These are phyloP conservation scores for Pichia sp. DNA, from an alignment of 1,139 yeast species.

Conservation along the genomic window DNA sequence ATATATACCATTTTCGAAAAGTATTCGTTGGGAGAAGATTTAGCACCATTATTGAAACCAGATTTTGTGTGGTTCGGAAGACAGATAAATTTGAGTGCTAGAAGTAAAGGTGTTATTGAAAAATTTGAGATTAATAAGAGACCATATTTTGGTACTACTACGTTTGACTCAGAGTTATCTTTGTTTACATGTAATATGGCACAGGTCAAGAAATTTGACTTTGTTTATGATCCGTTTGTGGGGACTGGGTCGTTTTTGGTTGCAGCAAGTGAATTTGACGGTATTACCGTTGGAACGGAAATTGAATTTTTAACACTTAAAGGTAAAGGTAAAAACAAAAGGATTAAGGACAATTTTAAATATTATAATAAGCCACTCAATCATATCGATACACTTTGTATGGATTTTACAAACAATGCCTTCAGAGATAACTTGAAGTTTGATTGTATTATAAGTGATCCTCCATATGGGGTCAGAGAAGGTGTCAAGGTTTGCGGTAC, in stretches of 20 bases:
- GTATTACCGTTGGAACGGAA: conserved; percentile 78
- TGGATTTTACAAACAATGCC: conserved; percentile 94
- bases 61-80: conserved; percentile 67
- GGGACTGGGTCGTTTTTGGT: conserved; percentile 95
- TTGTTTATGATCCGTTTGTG: conserved; percentile 89
- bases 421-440: conserved; percentile 53
- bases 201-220: conserved; percentile 54
- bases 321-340: conserved; percentile 48
- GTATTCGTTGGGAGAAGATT: conserved; percentile 39
- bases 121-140: conserved; percentile 75
- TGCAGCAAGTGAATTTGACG: conserved; percentile 84
- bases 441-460: conserved; percentile 88
- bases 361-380: conserved; percentile 56
- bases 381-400: conserved; percentile 70
- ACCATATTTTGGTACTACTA: conserved; percentile 89
- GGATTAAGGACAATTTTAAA: conserved; percentile 40
- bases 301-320: conserved; percentile 79
- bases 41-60: conserved; percentile 40
- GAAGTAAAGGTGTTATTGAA: conserved; percentile 57
- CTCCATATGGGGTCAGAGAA: conserved; percentile 97
- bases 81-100: conserved; percentile 53
- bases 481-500: conserved; percentile 90
- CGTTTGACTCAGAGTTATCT: conserved; percentile 87
- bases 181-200: conserved; percentile 82
- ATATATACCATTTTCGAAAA: conserved; percentile 69